A percentile compares a stretch with the other conserved stretches of the same genome.
Evolutionary conservation across 208 protist genomes (phyloP).

Genomic region (Crithidia bombi): DNA sequence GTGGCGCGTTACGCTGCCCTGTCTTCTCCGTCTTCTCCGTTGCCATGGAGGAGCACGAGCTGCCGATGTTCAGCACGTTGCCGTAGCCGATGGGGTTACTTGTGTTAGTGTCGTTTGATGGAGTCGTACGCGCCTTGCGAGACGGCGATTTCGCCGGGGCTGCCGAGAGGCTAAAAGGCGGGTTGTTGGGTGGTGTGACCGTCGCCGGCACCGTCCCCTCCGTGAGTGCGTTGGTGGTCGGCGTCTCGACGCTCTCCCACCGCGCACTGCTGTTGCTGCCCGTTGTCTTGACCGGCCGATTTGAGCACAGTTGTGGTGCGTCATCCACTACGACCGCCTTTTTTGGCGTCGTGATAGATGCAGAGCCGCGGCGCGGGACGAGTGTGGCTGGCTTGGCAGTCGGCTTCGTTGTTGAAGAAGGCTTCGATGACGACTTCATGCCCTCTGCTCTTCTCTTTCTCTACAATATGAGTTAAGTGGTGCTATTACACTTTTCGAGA

Average conservation of each 20-base stretch:
- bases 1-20: background rate
- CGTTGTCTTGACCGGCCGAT: slow-evolving; percentile 8
- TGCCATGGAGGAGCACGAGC: slow-evolving; percentile 9
- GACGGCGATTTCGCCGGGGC: slow-evolving; percentile 4
- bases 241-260: background rate
- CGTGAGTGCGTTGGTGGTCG: background rate
- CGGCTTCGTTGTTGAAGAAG: background rate
- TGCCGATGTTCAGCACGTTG: slow-evolving; percentile 9
- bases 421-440: background rate
- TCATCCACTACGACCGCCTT: background rate
- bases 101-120: background rate
- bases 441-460: background rate
- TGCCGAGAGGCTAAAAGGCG: background rate
- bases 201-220: background rate
- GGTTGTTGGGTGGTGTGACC: background rate
- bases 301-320: background rate
- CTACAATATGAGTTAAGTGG: background rate
- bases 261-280: background rate
- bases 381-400: background rate
- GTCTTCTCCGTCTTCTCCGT: slow-evolving; percentile 19
- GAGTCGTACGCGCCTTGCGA: background rate
- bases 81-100: too few relatives aligned
- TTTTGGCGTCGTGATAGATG: background rate
- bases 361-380: background rate
- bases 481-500: background rate